Conservation (phyloP, 192 early-diverging fungal species). For the Cetraspora pellucida region DNA sequence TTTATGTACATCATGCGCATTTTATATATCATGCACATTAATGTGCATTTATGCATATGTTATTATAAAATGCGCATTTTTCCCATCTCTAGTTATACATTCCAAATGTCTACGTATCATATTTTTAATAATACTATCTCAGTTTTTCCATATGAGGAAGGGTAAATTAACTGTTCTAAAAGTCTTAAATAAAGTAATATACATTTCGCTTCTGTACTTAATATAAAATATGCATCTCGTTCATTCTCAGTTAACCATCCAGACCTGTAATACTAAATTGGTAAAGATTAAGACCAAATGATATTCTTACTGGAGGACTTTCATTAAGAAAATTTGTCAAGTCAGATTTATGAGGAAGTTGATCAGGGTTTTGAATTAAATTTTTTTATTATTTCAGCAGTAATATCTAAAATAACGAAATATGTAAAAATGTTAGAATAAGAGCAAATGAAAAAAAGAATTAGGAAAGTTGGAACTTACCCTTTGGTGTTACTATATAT, state of each 20-base stretch:
- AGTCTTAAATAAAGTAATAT: slow-evolving; percentile 10
- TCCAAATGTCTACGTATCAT: slow-evolving; percentile 22
- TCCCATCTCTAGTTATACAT: too few species aligned
- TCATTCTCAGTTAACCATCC: slow-evolving; percentile 15
- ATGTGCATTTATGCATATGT: too few species aligned
- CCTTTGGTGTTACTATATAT: too few species aligned
- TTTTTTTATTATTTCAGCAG: too few species aligned
- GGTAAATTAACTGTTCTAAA: slow-evolving; percentile 8
- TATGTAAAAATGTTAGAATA: too few species aligned
- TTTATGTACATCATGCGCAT: too few species aligned
- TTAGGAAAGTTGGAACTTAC: too few species aligned
- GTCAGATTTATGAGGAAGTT: slow-evolving; percentile 3
- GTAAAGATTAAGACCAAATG: background rate
- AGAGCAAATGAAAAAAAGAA: too few species aligned
- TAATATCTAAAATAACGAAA: too few species aligned
- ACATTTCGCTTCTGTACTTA: background rate
- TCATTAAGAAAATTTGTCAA: slow-evolving; percentile 10
- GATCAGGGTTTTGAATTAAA: slow-evolving; percentile 17
- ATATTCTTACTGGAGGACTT: slow-evolving; percentile 16
- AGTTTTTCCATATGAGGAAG: slow-evolving; percentile 19
- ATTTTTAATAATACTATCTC: slow-evolving; percentile 31
- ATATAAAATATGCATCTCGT: slow-evolving; percentile 21
- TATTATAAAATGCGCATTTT: too few species aligned
- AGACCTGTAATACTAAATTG: background rate
- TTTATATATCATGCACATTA: too few species aligned